Evolutionary conservation across 176 grass and related monocot genomes (phyloP), one percentile per base, ranked within the genome.

Genomic region (Panicum miliaceum): DNA sequence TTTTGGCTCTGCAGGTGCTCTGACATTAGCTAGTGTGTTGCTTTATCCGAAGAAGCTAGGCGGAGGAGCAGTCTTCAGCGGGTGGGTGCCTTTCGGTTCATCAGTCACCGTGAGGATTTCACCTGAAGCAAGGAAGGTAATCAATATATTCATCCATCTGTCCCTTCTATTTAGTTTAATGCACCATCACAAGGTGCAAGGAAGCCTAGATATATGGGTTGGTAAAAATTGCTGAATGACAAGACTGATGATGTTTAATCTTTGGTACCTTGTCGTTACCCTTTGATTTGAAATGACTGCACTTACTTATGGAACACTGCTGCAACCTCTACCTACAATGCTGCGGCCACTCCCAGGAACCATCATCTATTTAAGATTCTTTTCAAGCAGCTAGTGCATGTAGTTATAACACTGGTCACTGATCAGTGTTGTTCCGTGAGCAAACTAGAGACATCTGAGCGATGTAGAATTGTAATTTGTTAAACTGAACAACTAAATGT

Each of bases 11-110:
- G 36, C 57, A 95, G 93, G 93, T 89, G 93, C 93, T 81, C 36
- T 95, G 18, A 98, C 93, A 69, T 87, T 95, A 68, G 96, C 96
- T 60, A 95, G 91, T 78, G 91, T 98, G 19, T 83, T 95, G 83
- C 89, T 95, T 26, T 95, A 98, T 68, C 96, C 93, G 0, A 95
- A 91, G 87, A 95, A 52, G 62, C 83, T 98, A 82, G 96, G 93
- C 48, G 96, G 93, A 7, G 96, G 87, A 5, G 89, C 90, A 11
- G 77, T 98, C 23, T 95, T 95, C 77, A 98, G 96, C 46, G 93
- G 96, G 18, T 98, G 96, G 96, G 89, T 98, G 7, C 87, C 96
- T 77, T 98, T 93, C 2, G 75, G 92, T 90, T 94, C 89, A 6
- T 92, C 93, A 25, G 75, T 98, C 71, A 78, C 85, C 12, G 91